A percentile compares a stretch with the other conserved stretches of the same genome.
Conservation (phyloP, 257 asterid genomes). For the Buddleja alternifolia region DNA sequence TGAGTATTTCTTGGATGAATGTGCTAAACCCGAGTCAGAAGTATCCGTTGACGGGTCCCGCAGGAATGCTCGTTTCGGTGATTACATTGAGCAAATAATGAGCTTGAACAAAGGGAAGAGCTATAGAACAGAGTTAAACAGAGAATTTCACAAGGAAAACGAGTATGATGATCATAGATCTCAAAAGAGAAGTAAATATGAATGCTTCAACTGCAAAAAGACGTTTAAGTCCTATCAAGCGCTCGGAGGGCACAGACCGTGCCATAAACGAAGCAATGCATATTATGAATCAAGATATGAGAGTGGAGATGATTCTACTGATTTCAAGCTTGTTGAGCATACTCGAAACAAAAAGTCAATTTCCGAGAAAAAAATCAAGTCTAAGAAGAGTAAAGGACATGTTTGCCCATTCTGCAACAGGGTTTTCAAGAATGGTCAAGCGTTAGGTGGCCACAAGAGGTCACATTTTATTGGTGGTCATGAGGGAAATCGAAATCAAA, state of each 20-base stretch:
- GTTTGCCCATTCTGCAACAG: constrained; percentile 83
- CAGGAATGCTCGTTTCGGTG: constrained; percentile 25
- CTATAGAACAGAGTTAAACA: constrained; percentile 38
- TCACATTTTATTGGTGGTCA: constrained; percentile 73
- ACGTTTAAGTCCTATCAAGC: constrained; percentile 82
- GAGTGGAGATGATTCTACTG: constrained; percentile 58
- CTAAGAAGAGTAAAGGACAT: constrained; percentile 70
- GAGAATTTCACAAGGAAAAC: constrained; percentile 29
- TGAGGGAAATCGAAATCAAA: constrained; percentile 39
- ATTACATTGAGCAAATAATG: constrained; percentile 28
- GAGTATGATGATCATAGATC: constrained; percentile 33
- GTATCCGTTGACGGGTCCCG: constrained; percentile 57
- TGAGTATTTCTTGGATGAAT: constrained; percentile 66
- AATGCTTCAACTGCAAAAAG: constrained; percentile 87
- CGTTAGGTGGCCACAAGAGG: constrained; percentile 97
- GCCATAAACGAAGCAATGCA: constrained; percentile 66
- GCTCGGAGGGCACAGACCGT: constrained; percentile 94
- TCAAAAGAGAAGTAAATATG: constrained; percentile 64
- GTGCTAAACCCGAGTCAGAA: constrained; percentile 56
- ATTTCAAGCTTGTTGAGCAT: constrained; percentile 40
- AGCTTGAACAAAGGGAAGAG: constrained; percentile 42
- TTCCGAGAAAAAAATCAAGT: constrained; percentile 52
- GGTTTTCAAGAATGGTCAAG: constrained; percentile 92
- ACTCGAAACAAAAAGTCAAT: constrained; percentile 37
- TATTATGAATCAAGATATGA: constrained; percentile 54